Percentiles rank a stretch among this genome's conserved stretches.
Conservation (phyloP, 2,329 filamentous ascomycete species). For the Penicillium corylophilum region DNA sequence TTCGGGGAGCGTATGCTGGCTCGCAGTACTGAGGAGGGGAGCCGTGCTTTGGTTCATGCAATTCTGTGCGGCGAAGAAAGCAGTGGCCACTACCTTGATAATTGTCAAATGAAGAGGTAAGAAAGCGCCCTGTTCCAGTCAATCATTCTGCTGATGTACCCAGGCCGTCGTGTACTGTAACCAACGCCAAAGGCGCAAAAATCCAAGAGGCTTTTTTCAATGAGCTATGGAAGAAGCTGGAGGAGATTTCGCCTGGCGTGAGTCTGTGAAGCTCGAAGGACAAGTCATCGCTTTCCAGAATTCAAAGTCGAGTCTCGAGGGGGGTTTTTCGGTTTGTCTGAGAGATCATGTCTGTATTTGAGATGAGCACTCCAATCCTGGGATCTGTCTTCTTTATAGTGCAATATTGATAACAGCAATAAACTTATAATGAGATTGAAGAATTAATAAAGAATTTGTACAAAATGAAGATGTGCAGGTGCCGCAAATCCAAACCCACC, state of each 20-base stretch:
- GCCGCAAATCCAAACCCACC: neutral
- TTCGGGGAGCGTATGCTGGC: constrained; percentile 14
- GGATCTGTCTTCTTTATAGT: neutral
- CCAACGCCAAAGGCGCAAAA: constrained; percentile 4
- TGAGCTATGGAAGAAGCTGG: constrained; percentile 16
- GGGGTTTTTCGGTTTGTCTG: neutral
- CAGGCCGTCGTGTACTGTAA: constrained; percentile 12
- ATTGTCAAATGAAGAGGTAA: constrained; percentile 19
- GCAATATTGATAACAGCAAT: neutral
- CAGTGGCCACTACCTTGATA: constrained; percentile 19
- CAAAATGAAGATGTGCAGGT: neutral
- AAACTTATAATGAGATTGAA: neutral
- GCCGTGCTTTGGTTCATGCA: constrained; percentile 20
- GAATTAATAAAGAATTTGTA: neutral
- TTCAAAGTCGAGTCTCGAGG: too few relatives aligned
- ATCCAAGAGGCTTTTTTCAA: constrained; percentile 15
- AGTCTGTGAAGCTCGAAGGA: neutral
- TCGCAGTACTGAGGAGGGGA: constrained; percentile 19
- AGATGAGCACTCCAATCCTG: neutral
- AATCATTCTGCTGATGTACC: neutral
- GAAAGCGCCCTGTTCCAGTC: neutral
- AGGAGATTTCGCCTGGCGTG: constrained; percentile 15
- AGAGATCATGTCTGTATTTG: neutral
- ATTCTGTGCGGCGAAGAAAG: constrained; percentile 14
- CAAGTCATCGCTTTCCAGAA: too few relatives aligned